Evolutionary conservation across 345 rosid species (phyloP).

Genomic region (Ricinus communis): DNA sequence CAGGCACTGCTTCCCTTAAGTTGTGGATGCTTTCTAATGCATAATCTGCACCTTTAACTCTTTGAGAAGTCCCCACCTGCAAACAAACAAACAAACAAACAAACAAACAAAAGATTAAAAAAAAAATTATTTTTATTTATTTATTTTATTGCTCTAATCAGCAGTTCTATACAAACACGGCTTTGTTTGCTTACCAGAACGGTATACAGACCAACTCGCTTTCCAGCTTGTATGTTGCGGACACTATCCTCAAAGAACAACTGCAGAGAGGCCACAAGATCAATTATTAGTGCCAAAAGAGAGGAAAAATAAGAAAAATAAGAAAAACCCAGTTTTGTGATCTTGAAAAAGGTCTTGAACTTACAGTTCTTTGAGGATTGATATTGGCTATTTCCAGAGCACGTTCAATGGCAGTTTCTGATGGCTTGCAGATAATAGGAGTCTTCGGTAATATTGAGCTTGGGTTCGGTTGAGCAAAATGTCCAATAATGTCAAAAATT

Average conservation of each 20-base stretch:
- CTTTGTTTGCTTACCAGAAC: slow-evolving; percentile 53
- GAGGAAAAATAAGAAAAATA: background rate
- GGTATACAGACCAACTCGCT: slow-evolving; percentile 64
- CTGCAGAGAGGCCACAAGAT: slow-evolving; percentile 41
- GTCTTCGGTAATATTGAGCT: slow-evolving; percentile 53
- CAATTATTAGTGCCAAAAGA: background rate
- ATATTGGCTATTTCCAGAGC: slow-evolving; percentile 67
- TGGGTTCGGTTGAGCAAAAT: slow-evolving; percentile 45
- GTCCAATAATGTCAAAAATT: slow-evolving; percentile 61
- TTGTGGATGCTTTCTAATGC: slow-evolving; percentile 82
- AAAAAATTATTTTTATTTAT: too few relatives aligned
- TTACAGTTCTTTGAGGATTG: slow-evolving; percentile 70
- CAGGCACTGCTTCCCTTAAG: slow-evolving; percentile 72
- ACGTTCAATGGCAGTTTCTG: slow-evolving; percentile 50
- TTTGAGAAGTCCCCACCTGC: slow-evolving; percentile 71
- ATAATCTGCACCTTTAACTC: slow-evolving; percentile 67
- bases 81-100: background rate
- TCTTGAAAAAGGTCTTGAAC: slow-evolving; percentile 7
- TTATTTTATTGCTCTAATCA: too few relatives aligned
- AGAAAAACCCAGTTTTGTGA: background rate
- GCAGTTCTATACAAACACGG: too few relatives aligned
- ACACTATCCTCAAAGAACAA: slow-evolving; percentile 83
- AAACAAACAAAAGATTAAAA: too few relatives aligned
- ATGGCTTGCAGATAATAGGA: slow-evolving; percentile 76
- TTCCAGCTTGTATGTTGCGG: slow-evolving; percentile 77